These are phyloP conservation scores for Carallia pectinifolia DNA, from an alignment of 345 rosid species.

Conservation along the genomic window DNA sequence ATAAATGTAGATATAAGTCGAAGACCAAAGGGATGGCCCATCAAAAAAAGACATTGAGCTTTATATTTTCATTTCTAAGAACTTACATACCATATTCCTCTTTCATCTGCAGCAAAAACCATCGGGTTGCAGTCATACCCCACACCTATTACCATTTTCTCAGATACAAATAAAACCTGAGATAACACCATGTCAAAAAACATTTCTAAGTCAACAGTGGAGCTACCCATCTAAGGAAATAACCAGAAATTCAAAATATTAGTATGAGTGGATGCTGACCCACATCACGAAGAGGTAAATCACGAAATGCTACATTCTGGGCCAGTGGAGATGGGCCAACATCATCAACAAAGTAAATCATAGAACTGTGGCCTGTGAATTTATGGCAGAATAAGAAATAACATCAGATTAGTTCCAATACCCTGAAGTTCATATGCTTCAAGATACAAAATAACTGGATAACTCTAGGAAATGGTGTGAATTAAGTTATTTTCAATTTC, in stretches of 20 bases:
- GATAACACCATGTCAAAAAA: conserved; percentile 12
- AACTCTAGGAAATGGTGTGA: neutral
- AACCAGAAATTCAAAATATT: conserved; percentile 24
- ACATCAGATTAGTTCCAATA: neutral
- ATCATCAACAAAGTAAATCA: conserved; percentile 96
- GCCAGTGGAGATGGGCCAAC: conserved; percentile 97
- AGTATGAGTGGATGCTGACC: conserved; percentile 93
- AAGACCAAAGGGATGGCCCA: neutral
- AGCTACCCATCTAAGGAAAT: conserved; percentile 5
- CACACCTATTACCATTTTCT: conserved; percentile 88
- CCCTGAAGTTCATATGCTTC: neutral
- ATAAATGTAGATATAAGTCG: neutral
- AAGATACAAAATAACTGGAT: neutral
- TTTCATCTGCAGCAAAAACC: conserved; percentile 95
- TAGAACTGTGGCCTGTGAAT: conserved; percentile 86
- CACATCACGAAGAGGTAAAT: conserved; percentile 99
- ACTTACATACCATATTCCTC: conserved; percentile 80
- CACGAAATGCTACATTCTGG: conserved; percentile 77
- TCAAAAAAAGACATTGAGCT: neutral
- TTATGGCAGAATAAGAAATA: conserved; percentile 5
- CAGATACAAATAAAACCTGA: conserved; percentile 89
- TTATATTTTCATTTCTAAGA: neutral
- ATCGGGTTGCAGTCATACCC: conserved; percentile 93
- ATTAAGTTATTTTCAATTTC: neutral
- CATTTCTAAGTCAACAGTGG: conserved; percentile 7